phyloP scores from a whole-genome alignment of 1,284 basidiomycete species.

The Exsudoporus floridanus region DNA sequence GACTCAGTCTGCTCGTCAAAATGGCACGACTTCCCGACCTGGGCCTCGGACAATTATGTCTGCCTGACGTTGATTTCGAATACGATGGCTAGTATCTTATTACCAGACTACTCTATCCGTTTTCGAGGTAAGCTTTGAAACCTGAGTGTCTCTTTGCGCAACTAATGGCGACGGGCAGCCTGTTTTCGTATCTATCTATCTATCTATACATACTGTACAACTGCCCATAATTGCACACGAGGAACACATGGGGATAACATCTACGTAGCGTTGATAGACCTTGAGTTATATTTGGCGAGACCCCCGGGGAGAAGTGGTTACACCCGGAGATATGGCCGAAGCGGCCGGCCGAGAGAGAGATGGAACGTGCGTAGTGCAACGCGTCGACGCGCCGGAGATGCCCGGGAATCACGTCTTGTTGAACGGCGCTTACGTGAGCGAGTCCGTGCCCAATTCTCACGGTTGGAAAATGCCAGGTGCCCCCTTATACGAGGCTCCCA shows the following conservation, averaged over 20 bases:
- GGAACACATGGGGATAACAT: slow-evolving; percentile 10
- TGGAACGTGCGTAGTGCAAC: neutral
- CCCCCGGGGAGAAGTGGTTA: slow-evolving; percentile 20
- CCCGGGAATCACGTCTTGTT: slow-evolving; percentile 31
- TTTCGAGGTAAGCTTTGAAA: slow-evolving; percentile 14
- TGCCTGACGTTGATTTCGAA: slow-evolving; percentile 40
- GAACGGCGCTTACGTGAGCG: slow-evolving; percentile 37
- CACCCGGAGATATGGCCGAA: slow-evolving; percentile 17
- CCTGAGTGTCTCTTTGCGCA: neutral
- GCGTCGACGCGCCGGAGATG: slow-evolving; percentile 28
- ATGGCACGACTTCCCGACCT: slow-evolving; percentile 75
- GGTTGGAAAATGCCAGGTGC: slow-evolving; percentile 31
- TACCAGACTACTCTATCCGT: neutral
- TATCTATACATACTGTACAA: slow-evolving; percentile 21
- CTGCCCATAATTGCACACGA: slow-evolving; percentile 18
- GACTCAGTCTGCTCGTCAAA: slow-evolving; percentile 65
- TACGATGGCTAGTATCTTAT: slow-evolving; percentile 15
- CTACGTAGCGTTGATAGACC: slow-evolving; percentile 1
- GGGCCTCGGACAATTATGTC: slow-evolving; percentile 68
- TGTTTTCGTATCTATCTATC: slow-evolving; percentile 18
- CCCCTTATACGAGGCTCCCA: slow-evolving; percentile 40
- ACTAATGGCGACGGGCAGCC: slow-evolving; percentile 7
- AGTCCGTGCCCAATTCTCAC: slow-evolving; percentile 39
- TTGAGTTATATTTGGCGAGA: slow-evolving; percentile 2
- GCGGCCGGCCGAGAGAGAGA: slow-evolving; percentile 23